These are phyloP conservation scores for Claviceps maximensis DNA, from an alignment of 2,329 filamentous ascomycete species.

Conservation along the genomic window DNA sequence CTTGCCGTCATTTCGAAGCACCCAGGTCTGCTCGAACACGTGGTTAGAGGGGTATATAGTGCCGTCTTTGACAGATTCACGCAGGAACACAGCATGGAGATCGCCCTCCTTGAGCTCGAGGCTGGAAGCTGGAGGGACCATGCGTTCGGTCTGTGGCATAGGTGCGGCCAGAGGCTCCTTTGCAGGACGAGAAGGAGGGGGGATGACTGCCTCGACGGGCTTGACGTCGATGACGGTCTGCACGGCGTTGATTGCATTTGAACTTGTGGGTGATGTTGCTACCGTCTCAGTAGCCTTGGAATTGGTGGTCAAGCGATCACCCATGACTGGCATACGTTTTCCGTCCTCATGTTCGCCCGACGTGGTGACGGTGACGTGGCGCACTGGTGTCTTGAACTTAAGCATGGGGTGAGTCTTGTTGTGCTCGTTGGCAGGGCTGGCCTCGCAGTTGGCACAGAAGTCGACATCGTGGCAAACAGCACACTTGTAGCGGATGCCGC, in stretches of 20 bases:
- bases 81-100: slow-evolving; percentile 51
- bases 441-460: slow-evolving; percentile 91
- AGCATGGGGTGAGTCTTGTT: slow-evolving; percentile 95
- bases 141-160: slow-evolving; percentile 7
- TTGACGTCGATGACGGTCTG: slow-evolving; percentile 63
- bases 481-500: slow-evolving; percentile 89
- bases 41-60: slow-evolving; percentile 55
- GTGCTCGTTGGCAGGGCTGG: slow-evolving; percentile 69
- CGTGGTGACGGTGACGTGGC: slow-evolving; percentile 76
- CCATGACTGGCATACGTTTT: slow-evolving; percentile 52
- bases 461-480: slow-evolving; percentile 90
- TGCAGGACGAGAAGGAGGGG: background rate
- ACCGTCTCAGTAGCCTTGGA: slow-evolving; percentile 35
- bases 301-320: slow-evolving; percentile 40
- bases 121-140: background rate
- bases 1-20: slow-evolving; percentile 71
- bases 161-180: slow-evolving; percentile 5
- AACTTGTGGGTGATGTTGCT: slow-evolving; percentile 27
- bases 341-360: slow-evolving; percentile 63
- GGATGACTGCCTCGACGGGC: slow-evolving; percentile 35
- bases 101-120: slow-evolving; percentile 15
- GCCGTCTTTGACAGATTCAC: slow-evolving; percentile 69
- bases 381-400: slow-evolving; percentile 90
- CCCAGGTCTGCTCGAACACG: slow-evolving; percentile 83
- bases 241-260: slow-evolving; percentile 35